Conservation (phyloP, 192 early-diverging fungal species). For the Coemansia sp. region DNA sequence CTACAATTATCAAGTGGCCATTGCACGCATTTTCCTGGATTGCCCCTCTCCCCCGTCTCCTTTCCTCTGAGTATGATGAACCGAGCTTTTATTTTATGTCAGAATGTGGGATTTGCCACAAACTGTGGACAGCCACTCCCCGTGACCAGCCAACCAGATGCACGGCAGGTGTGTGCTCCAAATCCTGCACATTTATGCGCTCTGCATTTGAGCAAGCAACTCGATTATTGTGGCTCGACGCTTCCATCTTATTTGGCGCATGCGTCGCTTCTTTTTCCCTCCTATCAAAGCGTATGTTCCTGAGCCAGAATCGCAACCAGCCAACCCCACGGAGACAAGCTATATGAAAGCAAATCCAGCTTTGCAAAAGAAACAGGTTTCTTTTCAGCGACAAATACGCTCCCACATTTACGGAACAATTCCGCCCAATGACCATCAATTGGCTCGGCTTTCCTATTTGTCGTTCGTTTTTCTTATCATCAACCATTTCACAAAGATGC, state of each 20-base stretch:
- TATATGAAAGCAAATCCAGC: too few relatives aligned
- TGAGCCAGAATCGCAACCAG: too few relatives aligned
- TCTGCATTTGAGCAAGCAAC: not conserved
- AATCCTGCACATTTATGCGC: not conserved
- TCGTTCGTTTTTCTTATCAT: too few relatives aligned
- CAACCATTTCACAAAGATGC: too few relatives aligned
- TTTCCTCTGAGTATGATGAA: not conserved
- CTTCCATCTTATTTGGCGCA: too few relatives aligned
- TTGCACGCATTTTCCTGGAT: not conserved
- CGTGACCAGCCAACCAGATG: constrained; percentile 1
- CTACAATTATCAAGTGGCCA: not conserved
- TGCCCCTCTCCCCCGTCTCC: not conserved
- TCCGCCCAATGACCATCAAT: not conserved
- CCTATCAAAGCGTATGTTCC: too few relatives aligned
- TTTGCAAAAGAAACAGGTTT: not conserved
- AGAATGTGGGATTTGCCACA: constrained; percentile 1
- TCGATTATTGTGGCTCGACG: not conserved
- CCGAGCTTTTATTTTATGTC: not conserved
- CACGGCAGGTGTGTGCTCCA: not conserved
- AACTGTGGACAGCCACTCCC: not conserved
- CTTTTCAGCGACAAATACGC: not conserved
- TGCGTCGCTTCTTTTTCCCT: too few relatives aligned
- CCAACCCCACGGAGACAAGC: too few relatives aligned
- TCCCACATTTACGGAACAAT: not conserved
- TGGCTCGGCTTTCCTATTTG: not conserved